Conservation (phyloP, 441 rosid genomes). For the Adansonia madagascariensis region DNA sequence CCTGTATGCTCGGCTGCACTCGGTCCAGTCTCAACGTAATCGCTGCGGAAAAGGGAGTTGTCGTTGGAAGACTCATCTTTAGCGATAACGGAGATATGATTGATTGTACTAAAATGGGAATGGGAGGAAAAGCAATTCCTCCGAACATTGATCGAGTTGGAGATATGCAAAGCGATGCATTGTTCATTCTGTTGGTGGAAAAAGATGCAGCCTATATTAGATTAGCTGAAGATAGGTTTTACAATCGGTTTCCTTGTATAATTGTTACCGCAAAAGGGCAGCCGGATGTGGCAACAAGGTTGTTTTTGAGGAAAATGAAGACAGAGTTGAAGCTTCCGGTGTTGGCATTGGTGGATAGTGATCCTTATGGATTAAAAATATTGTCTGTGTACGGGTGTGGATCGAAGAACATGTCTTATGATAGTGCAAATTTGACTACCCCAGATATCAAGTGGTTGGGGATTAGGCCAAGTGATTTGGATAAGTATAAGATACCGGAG, state of each 20-base stretch:
- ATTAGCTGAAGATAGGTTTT: conserved; percentile 92
- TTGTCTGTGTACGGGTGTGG: conserved; percentile 97
- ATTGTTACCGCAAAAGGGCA: conserved; percentile 95
- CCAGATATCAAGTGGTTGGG: conserved; percentile 98
- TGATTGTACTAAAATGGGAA: conserved; percentile 95
- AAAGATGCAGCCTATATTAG: conserved; percentile 94
- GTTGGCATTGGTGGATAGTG: conserved; percentile 92
- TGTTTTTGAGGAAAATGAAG: conserved; percentile 94
- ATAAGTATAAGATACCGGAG: conserved; percentile 88
- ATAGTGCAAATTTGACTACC: conserved; percentile 91
- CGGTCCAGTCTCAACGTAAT: conserved; percentile 88
- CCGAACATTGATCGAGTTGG: conserved; percentile 93
- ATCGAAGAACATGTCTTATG: conserved; percentile 97
- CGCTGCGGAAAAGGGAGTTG: conserved; percentile 93
- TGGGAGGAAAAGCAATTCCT: conserved; percentile 97
- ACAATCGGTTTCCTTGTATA: conserved; percentile 91
- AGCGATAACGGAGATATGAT: conserved; percentile 98
- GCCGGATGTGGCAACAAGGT: conserved; percentile 94
- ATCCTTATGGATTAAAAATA: conserved; percentile 92
- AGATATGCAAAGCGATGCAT: conserved; percentile 91
- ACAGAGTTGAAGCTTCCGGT: conserved; percentile 89
- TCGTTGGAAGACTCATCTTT: conserved; percentile 85
- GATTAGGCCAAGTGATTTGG: conserved; percentile 89
- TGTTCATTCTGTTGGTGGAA: conserved; percentile 82
- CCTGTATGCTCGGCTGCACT: conserved; percentile 93